A percentile compares a stretch with the other conserved stretches of the same genome.
These are phyloP conservation scores for Isochrysis galbana DNA, from an alignment of 78 protist genomes.

Conservation along the genomic window DNA sequence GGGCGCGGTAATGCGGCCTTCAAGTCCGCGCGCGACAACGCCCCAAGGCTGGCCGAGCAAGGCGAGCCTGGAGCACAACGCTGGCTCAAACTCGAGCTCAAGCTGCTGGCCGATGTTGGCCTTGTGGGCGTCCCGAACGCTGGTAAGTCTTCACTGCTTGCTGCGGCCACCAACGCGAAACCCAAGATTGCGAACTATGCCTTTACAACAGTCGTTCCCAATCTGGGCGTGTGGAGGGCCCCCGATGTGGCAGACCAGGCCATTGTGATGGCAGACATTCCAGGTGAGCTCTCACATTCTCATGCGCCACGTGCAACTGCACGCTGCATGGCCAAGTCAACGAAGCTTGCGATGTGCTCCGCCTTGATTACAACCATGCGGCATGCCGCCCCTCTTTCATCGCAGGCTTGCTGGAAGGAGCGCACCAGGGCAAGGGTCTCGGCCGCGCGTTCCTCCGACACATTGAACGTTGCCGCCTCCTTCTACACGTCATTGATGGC, in stretches of 20 bases:
- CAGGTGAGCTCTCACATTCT: too few species aligned
- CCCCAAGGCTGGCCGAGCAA: conserved; percentile 30
- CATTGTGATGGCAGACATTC: conserved; percentile 65
- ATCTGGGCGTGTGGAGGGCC: conserved; percentile 58
- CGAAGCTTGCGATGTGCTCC: too few species aligned
- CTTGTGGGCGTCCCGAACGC: conserved; percentile 80
- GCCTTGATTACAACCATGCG: too few species aligned
- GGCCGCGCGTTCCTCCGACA: conserved; percentile 71
- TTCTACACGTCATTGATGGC: conserved; percentile 58
- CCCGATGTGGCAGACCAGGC: neutral
- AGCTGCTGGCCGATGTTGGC: conserved; percentile 43
- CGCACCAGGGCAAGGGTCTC: conserved; percentile 70
- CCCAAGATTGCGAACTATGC: conserved; percentile 70
- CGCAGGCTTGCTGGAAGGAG: conserved; percentile 75
- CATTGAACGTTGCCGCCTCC: conserved; percentile 66
- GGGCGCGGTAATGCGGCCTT: conserved; percentile 22
- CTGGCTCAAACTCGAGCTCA: conserved; percentile 40
- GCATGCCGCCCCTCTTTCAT: too few species aligned
- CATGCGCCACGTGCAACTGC: too few species aligned
- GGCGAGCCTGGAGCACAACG: conserved; percentile 63
- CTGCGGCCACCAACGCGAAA: conserved; percentile 57
- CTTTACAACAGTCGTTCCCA: conserved; percentile 75
- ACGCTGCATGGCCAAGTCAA: too few species aligned
- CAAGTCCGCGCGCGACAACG: neutral
- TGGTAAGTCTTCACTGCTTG: conserved; percentile 71